These are phyloP conservation scores for Protostelium mycophagum DNA, from an alignment of 78 protist genomes.

Conservation along the genomic window DNA sequence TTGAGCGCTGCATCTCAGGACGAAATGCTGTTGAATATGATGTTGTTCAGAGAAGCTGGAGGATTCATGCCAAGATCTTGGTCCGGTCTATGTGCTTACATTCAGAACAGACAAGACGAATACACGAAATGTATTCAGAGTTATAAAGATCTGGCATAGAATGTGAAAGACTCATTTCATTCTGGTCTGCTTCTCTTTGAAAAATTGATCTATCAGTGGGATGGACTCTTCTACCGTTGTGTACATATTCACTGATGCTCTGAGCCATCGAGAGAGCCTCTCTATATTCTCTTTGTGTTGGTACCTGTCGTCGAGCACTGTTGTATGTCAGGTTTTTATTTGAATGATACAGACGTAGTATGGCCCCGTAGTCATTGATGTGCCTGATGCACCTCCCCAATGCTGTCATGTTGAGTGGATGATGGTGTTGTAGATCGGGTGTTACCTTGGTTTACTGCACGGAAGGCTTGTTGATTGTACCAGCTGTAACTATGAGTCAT, in stretches of 20 bases:
- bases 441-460: constrained; percentile 93
- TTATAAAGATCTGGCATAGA: no score
- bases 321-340: not conserved
- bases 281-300: not conserved
- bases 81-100: no score
- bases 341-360: constrained; percentile 32
- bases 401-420: constrained; percentile 42
- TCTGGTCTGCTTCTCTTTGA: no score
- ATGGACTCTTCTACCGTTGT: no score
- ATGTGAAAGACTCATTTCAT: no score
- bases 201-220: no score
- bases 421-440: not conserved
- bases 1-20: not conserved
- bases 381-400: constrained; percentile 97
- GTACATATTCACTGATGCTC: constrained; percentile 16
- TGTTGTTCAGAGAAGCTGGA: no score
- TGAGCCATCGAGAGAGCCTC: constrained; percentile 52
- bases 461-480: constrained; percentile 61
- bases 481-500: not conserved
- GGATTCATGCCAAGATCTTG: no score
- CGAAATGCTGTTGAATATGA: not conserved
- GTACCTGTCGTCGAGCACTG: constrained; percentile 68
- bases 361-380: constrained; percentile 87
- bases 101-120: no score
- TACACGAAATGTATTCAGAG: no score